A percentile compares a stretch with the other conserved stretches of the same genome.
Conservation (phyloP, 2,329 filamentous ascomycete genomes). For the Pezicula neosporulosa region DNA sequence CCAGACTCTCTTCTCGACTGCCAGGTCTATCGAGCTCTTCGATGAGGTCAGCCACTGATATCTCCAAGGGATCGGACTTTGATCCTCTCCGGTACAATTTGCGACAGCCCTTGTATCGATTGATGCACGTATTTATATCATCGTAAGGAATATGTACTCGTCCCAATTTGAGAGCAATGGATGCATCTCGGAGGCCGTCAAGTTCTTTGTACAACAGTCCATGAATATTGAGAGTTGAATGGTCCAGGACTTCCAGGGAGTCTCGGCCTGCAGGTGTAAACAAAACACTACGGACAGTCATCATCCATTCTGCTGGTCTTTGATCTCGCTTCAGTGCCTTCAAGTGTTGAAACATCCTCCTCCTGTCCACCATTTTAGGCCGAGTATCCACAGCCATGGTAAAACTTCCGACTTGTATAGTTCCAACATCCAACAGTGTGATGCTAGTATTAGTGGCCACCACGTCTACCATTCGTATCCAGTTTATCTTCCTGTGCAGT, state of each 20-base stretch:
- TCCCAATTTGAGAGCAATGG: constrained; percentile 86
- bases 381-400: constrained; percentile 88
- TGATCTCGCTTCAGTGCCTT: constrained; percentile 60
- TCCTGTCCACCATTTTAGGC: constrained; percentile 85
- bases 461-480: constrained; percentile 86
- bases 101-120: constrained; percentile 48
- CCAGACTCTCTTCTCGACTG: constrained; percentile 60
- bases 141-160: constrained; percentile 88
- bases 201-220: constrained; percentile 82
- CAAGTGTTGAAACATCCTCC: constrained; percentile 81
- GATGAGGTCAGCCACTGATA: constrained; percentile 69
- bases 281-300: constrained; percentile 79
- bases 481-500: constrained; percentile 81
- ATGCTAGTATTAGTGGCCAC: constrained; percentile 78
- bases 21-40: constrained; percentile 67
- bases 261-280: constrained; percentile 85
- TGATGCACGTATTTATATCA: constrained; percentile 65
- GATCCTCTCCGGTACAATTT: constrained; percentile 22
- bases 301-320: constrained; percentile 89
- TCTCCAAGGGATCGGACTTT: constrained; percentile 47
- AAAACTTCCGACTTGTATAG: constrained; percentile 78
- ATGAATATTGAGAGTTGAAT: constrained; percentile 84
- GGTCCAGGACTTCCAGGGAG: constrained; percentile 83
- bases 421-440: constrained; percentile 76
- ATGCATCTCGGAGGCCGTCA: constrained; percentile 85